Evolutionary conservation across 306 rosid species (phyloP).

Genomic region (Quillaja saponaria): DNA sequence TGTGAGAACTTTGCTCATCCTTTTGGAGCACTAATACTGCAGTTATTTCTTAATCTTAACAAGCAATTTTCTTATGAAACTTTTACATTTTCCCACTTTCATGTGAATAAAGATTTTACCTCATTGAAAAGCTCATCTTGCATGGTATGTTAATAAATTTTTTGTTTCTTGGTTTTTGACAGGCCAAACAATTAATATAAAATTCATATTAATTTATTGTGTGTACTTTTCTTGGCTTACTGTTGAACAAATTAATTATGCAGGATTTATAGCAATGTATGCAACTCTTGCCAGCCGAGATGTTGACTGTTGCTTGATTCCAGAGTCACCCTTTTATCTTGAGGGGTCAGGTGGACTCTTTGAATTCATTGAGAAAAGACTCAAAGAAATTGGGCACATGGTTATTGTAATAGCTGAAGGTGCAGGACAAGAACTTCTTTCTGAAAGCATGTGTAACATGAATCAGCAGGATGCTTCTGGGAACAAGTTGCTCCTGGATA

Average conservation of each 20-base stretch:
- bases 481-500: conserved; percentile 51
- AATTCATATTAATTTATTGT: too few relatives aligned
- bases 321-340: conserved; percentile 72
- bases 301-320: conserved; percentile 79
- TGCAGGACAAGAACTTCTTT: conserved; percentile 62
- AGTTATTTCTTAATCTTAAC: too few relatives aligned
- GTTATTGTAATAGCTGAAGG: conserved; percentile 85
- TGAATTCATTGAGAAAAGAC: conserved; percentile 55
- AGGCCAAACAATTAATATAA: too few relatives aligned
- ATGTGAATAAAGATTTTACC: too few relatives aligned
- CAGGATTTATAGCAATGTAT: conserved; percentile 74
- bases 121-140: too few relatives aligned
- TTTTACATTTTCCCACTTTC: too few relatives aligned
- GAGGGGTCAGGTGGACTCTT: conserved; percentile 69
- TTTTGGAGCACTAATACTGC: not conserved
- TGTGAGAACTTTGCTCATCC: not conserved
- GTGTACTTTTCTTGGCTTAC: too few relatives aligned
- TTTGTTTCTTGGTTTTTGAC: too few relatives aligned
- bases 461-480: conserved; percentile 54
- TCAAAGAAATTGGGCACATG: conserved; percentile 71
- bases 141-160: too few relatives aligned
- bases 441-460: conserved; percentile 19
- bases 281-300: conserved; percentile 82
- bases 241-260: too few relatives aligned
- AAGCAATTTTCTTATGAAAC: too few relatives aligned